Evolutionary conservation across 345 rosid genomes (phyloP), one percentile per base, ranked within the genome.

Genomic region (Hevea brasiliensis): DNA sequence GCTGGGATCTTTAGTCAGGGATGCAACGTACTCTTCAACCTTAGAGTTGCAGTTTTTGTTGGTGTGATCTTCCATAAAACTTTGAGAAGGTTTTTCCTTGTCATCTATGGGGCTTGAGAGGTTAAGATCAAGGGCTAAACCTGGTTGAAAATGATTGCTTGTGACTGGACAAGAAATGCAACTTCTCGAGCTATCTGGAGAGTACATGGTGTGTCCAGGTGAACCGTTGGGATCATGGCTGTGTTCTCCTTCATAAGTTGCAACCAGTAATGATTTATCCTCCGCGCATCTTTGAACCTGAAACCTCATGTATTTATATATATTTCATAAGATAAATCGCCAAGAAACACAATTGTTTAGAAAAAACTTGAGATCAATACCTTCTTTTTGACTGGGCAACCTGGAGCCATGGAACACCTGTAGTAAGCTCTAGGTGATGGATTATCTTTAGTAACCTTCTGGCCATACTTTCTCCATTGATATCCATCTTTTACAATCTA

Each of bases 381-480:
- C 90, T 85, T 89, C 83, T 87, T 89, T 66, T 87, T 89, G 59
- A 84, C 93, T 0, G 88, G 88, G 45, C 93, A 89, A 6, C 71
- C 71, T 7, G 89, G 83, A 76, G 87, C 84, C 85, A 80, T 73
- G 24, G 87, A 83, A 45, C 93, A 89, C 62, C 82, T 84, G 75
- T 75, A 89, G 76, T 89, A 89, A 76, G 90, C 90, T 72, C 90
- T 72, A 18, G 93, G 93, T 7, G 89, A 87, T 6, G 89, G 81
- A 59, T 87, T 87, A 60, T 89, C 85, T 78, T 82, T 85, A 6
- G 89, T 89, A 10, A 87, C 81, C 76, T 89, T 89, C 68, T 89
- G 90, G 1, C 90, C 93, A 20, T 89, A 89, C 77, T 89, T 89
- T 53, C 93, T 89, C 93, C 93, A 87, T 73, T 87, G 91, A 61